Evolutionary conservation across 345 rosid genomes (phyloP), one percentile per base, ranked within the genome.

Genomic region (Gynandropsis gynandra): DNA sequence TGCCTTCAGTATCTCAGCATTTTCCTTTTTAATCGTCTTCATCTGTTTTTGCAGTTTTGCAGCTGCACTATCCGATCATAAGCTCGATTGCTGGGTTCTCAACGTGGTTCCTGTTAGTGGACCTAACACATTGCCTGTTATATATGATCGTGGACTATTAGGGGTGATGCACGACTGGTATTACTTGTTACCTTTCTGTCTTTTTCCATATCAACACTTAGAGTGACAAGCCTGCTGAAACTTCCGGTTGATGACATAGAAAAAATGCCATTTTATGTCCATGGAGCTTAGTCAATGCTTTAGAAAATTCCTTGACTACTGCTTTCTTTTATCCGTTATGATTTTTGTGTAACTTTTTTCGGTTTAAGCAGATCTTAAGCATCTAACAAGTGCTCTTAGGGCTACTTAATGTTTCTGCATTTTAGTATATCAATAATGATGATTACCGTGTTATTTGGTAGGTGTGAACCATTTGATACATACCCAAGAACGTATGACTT

Each of bases 121-220:
- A 4, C 87, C 96, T 34, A 85, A 92, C 65, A 92, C 97, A n/a
- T 66, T 92, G 71, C 97, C 99, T 57, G 95, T 92, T 47, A 78
- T 92, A 57, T 88, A 85, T 70, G 99, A 88, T 58, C 97, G 97
- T 42, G 97, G 99, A 61, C 77, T 92, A 41, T 35, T 92, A 32
- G 97, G 95, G 53, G 95, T 85, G 46, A 76, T 81, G 93, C 98
- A 92, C 58, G 97, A 92, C 49, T 92, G 98, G 98, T 90, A 90
- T 43, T 68, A 2, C 41, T 47, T 43, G 9, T 47, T 34, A 16
- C 60, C 56, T 52, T 58, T 4, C 14, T 32, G 5, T 4, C 47
- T 39, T 18, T n/a, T n/a, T 9, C 40, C 44, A 39, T 21, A 41
- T 29, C 11, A 32, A 17, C 10, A 46, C 37, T 27, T 29, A 14